Evolutionary conservation across 2,329 filamentous ascomycete species (phyloP), one percentile per base, ranked within the genome.

Genomic region (Ophiocordyceps camponoti-leonardi): DNA sequence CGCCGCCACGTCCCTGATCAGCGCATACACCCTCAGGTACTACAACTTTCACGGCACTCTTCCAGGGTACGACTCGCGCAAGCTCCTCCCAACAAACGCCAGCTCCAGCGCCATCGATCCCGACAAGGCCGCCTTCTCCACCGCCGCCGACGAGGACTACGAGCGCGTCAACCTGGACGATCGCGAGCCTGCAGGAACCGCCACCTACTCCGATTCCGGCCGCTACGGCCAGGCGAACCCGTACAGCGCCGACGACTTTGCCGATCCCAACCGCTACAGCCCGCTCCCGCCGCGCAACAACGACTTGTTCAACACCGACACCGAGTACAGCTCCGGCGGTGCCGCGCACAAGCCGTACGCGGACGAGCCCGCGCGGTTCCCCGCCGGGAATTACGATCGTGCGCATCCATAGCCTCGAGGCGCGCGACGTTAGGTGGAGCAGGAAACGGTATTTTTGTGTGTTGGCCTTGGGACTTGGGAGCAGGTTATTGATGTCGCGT

Each of bases 111-210:
- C 75, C 62, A 80, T 80, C 52, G 78, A 81, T 57, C 78, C 78
- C 0, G 77, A 82, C 60, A 81, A 81, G 65, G 77, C 77, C 26
- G 77, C 77, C 48, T 82, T 82, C 62, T 79, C 75, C 47, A 79
- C 77, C 60, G 75, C 77, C 60, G 75, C 74, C 53, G 77, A 81
- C 51, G 77, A 81, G 55, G 71, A 73, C 41, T 81, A 81, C 54
- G 73, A 77, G 44, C 74, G 73, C 14, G 69, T 81, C 49, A 69
- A 77, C 58, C 66, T 68, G 61, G 67, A 74, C 47, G 71, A 77
- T 53, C 67, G 75, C 49, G 66, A 72, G 45, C 51, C 57, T 33
- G 61, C 54, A 39, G 60, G 56, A 49, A 53, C 35, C 10, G 11
- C 54, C 50, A 54, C 50, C 20, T 57, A 57, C 44, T 54, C 49